Evolutionary conservation across 1,284 basidiomycete species (phyloP).

Genomic region (Lignosus rhinocerotis): DNA sequence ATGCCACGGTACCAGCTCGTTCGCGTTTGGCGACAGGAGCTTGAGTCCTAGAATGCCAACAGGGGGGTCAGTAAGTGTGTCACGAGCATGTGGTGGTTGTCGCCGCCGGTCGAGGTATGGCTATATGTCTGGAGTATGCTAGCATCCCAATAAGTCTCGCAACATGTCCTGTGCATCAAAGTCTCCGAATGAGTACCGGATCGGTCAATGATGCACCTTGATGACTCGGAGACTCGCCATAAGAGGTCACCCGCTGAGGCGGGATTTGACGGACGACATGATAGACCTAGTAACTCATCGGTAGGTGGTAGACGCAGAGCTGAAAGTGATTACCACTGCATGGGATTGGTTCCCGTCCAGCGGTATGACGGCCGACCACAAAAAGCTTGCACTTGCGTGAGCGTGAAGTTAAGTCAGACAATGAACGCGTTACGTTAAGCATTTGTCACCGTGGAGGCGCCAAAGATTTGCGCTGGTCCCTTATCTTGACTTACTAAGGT

Average conservation of each 20-base stretch:
- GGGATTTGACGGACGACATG: conserved; percentile 68
- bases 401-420: neutral
- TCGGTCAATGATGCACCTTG: neutral
- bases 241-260: conserved; percentile 62
- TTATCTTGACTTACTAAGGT: neutral
- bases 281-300: conserved; percentile 54
- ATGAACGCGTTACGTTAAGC: conserved; percentile 1
- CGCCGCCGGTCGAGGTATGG: conserved; percentile 43
- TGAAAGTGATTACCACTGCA: conserved; percentile 12
- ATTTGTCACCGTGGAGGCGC: neutral
- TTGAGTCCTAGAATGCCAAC: conserved; percentile 60
- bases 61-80: neutral
- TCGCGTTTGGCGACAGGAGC: conserved; percentile 56
- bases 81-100: no score
- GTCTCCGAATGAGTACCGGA: neutral
- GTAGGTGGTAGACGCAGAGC: no score
- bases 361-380: neutral
- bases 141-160: conserved; percentile 86
- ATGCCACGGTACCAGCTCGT: conserved; percentile 76
- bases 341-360: conserved; percentile 30
- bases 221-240: conserved; percentile 47
- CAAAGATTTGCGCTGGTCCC: neutral
- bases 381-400: neutral
- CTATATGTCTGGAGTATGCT: conserved; percentile 79
- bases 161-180: conserved; percentile 60